Evolutionary conservation across 2,329 filamentous ascomycete genomes (phyloP), one percentile per base, ranked within the genome.

Genomic region (Aspergillus quadrilineatus): DNA sequence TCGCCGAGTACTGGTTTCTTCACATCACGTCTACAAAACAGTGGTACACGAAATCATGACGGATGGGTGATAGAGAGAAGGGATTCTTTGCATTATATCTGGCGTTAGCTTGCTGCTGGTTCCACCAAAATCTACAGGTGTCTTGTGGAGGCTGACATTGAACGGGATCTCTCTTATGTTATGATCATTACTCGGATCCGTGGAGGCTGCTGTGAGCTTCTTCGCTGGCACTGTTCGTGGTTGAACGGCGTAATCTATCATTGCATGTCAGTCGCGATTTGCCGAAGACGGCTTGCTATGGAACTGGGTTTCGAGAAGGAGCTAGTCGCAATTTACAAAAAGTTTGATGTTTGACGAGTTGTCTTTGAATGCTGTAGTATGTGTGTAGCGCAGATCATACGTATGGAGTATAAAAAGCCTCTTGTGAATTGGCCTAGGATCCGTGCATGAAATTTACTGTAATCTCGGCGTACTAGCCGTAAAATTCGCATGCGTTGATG

Each of bases 41-140:
- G 53, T 50, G 59, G 59, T 65, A 57, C 59, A 61, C 55, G 53
- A 55, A 58, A 60, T 56, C 53, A 58, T 61, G 59, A 66, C 60
- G 60, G 50, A 52, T 52, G 57, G 61, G 52, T 63, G 60, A 63
- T 68, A 70, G 63, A 68, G 63, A 67, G 63, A 67, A 59, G 65
- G 67, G 63, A 63, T 71, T 71, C 60, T 66, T 74, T 74, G 72
- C 72, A 74, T 75, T 75, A 63, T 69, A 65, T 73, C 67, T 72
- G 73, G 72, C 73, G 73, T 75, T 75, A 69, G 69, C 71, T 71
- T 71, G 69, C 67, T 69, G 65, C 67, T 66, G 56, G 63, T 60
- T 67, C 60, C 67, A 67, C 64, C 62, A 60, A 64, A 61, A 65
- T 72, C 66, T 69, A 59, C 63, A 65, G 60, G 64, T 70, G 65